Evolutionary conservation across 106 monocot species (phyloP).

Genomic region (Apostasia shenzhenica): DNA sequence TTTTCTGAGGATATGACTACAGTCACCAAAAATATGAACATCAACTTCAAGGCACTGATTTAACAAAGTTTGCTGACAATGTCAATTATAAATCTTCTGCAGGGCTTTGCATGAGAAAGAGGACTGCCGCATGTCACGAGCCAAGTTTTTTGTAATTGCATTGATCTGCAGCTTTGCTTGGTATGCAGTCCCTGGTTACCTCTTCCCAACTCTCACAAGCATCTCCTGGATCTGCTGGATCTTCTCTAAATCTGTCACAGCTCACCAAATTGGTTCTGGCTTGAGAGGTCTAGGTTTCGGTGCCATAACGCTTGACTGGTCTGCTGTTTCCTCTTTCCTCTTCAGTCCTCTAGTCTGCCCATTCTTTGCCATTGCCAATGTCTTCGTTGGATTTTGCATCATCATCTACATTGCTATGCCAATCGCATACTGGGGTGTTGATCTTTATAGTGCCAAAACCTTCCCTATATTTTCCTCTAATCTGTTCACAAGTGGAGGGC

Average conservation of each 20-base stretch:
- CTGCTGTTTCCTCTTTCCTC: constrained; percentile 73
- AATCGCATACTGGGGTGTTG: constrained; percentile 58
- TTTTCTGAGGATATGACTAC: too few species aligned
- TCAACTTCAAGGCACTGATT: too few species aligned
- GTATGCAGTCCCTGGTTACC: constrained; percentile 78
- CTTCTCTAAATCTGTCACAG: constrained; percentile 79
- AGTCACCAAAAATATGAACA: too few species aligned
- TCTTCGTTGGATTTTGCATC: constrained; percentile 54
- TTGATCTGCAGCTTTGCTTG: constrained; percentile 78
- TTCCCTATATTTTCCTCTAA: constrained; percentile 89
- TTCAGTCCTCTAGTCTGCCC: constrained; percentile 77
- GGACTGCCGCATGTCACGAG: constrained; percentile 47
- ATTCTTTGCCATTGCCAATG: constrained; percentile 83
- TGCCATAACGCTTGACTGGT: constrained; percentile 88
- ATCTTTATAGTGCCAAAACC: constrained; percentile 64
- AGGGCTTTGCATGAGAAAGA: constrained; percentile 96
- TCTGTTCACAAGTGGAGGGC: constrained; percentile 46
- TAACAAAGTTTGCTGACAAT: too few species aligned
- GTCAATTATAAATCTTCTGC: constrained; percentile 1
- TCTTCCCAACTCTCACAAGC: constrained; percentile 75
- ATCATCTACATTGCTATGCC: constrained; percentile 61
- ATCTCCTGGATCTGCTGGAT: constrained; percentile 81
- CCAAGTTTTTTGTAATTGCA: constrained; percentile 85
- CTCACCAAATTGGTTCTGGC: constrained; percentile 90
- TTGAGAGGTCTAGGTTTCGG: constrained; percentile 71